Evolutionary conservation across 2,329 filamentous ascomycete species (phyloP).

Genomic region (Penicillium frequentans): DNA sequence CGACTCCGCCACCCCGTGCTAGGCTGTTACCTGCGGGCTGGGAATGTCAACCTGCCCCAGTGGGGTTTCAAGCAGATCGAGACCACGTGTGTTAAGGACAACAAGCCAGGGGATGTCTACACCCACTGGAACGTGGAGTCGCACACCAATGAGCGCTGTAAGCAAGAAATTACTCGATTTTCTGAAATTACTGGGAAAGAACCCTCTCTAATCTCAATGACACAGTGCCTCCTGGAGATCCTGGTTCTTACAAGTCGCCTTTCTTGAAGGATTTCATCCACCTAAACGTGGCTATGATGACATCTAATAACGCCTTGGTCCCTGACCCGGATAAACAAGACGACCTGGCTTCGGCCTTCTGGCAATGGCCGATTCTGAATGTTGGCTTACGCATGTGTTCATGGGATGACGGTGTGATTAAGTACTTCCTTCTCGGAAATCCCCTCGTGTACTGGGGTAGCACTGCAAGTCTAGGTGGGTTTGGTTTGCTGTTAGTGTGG

Average conservation of each 20-base stretch:
- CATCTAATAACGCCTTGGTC: constrained; percentile 96
- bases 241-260: constrained; percentile 90
- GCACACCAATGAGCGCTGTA: constrained; percentile 89
- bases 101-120: constrained; percentile 88
- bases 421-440: constrained; percentile 98
- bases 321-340: constrained; percentile 99
- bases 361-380: constrained; percentile 96
- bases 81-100: constrained; percentile 89
- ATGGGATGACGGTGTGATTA: constrained; percentile 93
- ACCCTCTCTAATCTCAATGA: constrained; percentile 6
- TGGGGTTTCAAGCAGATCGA: constrained; percentile 99
- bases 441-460: constrained; percentile 95
- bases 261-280: constrained; percentile 98
- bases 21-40: constrained; percentile 91
- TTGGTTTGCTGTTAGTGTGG: constrained; percentile 73
- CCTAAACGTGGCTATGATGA: constrained; percentile 99
- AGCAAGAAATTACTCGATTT: constrained; percentile 40
- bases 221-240: constrained; percentile 80
- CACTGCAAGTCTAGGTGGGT: constrained; percentile 72
- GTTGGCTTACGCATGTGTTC: constrained; percentile 98
- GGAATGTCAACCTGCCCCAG: constrained; percentile 93
- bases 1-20: constrained; percentile 78
- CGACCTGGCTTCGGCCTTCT: constrained; percentile 92
- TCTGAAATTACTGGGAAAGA: neutral
- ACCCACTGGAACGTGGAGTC: constrained; percentile 99